Evolutionary conservation across 2,329 filamentous ascomycete species (phyloP).

Genomic region (Pseudogymnoascus sp.): DNA sequence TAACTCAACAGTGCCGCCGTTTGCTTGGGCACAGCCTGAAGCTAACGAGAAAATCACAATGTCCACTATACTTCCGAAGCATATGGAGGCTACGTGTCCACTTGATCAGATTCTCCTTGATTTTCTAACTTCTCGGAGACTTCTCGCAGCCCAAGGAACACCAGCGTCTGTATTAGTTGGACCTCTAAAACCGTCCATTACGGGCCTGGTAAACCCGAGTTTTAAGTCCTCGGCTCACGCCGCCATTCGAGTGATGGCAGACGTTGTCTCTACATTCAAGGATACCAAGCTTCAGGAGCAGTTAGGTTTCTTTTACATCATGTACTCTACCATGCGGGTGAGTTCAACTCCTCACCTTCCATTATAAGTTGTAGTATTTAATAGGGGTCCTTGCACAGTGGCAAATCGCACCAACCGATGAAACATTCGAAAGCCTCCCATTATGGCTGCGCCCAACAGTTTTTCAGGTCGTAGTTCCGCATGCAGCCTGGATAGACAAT

Average conservation of each 20-base stretch:
- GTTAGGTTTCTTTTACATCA: slow-evolving; percentile 9
- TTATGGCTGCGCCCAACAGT: slow-evolving; percentile 9
- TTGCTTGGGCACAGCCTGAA: slow-evolving; percentile 6
- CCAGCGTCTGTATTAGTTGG: neutral
- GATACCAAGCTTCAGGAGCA: slow-evolving; percentile 8
- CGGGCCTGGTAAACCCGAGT: slow-evolving; percentile 1
- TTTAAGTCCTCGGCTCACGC: neutral
- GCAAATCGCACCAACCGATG: slow-evolving; percentile 1
- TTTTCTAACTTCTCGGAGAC: slow-evolving; percentile 1
- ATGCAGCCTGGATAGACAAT: slow-evolving; percentile 12
- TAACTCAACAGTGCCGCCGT: neutral
- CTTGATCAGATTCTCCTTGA: slow-evolving; percentile 10
- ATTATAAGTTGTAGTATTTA: neutral
- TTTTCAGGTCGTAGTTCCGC: slow-evolving; percentile 7
- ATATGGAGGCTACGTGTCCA: slow-evolving; percentile 7
- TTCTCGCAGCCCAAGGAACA: neutral
- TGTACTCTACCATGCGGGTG: neutral
- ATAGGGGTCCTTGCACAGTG: neutral
- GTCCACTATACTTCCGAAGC: slow-evolving; percentile 6
- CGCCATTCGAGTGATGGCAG: slow-evolving; percentile 9
- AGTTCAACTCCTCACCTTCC: neutral
- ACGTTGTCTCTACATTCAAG: slow-evolving; percentile 9
- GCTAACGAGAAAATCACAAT: neutral
- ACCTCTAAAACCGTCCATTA: slow-evolving; percentile 5
- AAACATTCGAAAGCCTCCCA: slow-evolving; percentile 6